Evolutionary conservation across 257 asterid genomes (phyloP).

Genomic region (Penstemon eatonii): DNA sequence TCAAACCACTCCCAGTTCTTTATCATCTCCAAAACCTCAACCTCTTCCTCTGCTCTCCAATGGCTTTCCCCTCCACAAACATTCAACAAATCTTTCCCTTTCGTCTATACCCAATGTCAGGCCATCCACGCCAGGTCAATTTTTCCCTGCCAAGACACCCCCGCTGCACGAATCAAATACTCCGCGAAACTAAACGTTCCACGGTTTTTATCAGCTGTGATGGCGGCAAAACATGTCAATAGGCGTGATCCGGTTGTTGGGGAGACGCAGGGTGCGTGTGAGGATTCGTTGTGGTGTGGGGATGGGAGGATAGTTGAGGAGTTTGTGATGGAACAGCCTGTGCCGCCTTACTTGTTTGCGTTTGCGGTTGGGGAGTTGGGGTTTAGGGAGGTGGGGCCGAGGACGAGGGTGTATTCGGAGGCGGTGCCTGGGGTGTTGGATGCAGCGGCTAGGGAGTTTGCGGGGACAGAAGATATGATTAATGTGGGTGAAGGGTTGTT

Average conservation of each 20-base stretch:
- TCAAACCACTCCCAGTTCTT: slow-evolving; percentile 54
- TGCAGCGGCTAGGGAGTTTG: slow-evolving; percentile 77
- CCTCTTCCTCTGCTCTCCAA: slow-evolving; percentile 76
- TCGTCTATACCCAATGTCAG: slow-evolving; percentile 92
- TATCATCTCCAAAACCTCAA: slow-evolving; percentile 52
- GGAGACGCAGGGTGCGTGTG: slow-evolving; percentile 62
- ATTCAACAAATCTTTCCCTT: slow-evolving; percentile 67
- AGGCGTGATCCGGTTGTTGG: slow-evolving; percentile 55
- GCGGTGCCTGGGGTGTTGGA: slow-evolving; percentile 60
- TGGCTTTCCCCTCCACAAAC: slow-evolving; percentile 95
- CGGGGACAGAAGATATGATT: slow-evolving; percentile 89
- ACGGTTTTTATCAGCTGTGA: slow-evolving; percentile 63
- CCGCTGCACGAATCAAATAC: slow-evolving; percentile 75
- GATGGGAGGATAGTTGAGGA: slow-evolving; percentile 86
- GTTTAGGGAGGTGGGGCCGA: slow-evolving; percentile 84
- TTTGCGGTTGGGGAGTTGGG: slow-evolving; percentile 92
- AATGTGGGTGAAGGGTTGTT: slow-evolving; percentile 83
- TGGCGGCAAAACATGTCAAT: slow-evolving; percentile 67
- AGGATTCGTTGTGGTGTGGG: slow-evolving; percentile 70
- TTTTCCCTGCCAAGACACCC: slow-evolving; percentile 98
- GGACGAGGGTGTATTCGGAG: slow-evolving; percentile 81
- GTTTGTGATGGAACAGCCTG: slow-evolving; percentile 87
- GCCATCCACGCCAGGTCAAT: slow-evolving; percentile 91
- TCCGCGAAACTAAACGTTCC: slow-evolving; percentile 75
- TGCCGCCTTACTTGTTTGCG: slow-evolving; percentile 90